Conservation (phyloP, 2,329 filamentous ascomycete species). For the Graphiopsis chlorocephala region DNA sequence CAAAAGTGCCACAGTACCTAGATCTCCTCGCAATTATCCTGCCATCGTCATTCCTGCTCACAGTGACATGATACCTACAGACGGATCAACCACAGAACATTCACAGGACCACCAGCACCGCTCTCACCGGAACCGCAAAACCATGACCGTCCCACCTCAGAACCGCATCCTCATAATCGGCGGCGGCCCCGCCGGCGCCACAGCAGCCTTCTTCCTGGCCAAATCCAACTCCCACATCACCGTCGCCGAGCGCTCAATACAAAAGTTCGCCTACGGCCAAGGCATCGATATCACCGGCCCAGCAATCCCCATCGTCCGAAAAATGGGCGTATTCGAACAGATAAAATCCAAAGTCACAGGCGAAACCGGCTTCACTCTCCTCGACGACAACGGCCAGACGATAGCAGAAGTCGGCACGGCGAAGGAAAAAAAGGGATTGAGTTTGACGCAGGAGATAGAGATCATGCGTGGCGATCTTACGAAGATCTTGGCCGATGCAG, state of each 20-base stretch:
- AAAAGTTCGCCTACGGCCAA: conserved; percentile 24
- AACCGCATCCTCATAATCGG: conserved; percentile 25
- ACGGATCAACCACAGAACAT: background rate
- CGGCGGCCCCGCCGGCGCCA: conserved; percentile 26
- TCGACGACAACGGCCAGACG: conserved; percentile 26
- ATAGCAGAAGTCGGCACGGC: conserved; percentile 17
- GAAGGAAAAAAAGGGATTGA: background rate
- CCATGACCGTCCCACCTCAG: background rate
- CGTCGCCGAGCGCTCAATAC: conserved; percentile 25
- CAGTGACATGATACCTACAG: background rate
- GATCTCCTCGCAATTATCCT: background rate
- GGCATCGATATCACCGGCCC: conserved; percentile 30
- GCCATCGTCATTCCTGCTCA: background rate
- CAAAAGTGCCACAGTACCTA: no score
- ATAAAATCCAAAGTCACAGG: conserved; percentile 28
- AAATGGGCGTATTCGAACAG: conserved; percentile 28
- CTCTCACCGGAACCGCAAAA: background rate
- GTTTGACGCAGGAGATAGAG: conserved; percentile 27
- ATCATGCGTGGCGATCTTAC: conserved; percentile 51
- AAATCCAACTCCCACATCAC: conserved; percentile 23
- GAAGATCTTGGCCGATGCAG: conserved; percentile 39
- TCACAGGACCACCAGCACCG: background rate
- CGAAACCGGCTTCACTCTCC: conserved; percentile 28
- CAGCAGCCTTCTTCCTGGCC: conserved; percentile 27
- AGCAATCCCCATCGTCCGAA: conserved; percentile 25